Evolutionary conservation across 768 basidiomycete genomes (phyloP).

Genomic region (Auricularia auricula-judae): DNA sequence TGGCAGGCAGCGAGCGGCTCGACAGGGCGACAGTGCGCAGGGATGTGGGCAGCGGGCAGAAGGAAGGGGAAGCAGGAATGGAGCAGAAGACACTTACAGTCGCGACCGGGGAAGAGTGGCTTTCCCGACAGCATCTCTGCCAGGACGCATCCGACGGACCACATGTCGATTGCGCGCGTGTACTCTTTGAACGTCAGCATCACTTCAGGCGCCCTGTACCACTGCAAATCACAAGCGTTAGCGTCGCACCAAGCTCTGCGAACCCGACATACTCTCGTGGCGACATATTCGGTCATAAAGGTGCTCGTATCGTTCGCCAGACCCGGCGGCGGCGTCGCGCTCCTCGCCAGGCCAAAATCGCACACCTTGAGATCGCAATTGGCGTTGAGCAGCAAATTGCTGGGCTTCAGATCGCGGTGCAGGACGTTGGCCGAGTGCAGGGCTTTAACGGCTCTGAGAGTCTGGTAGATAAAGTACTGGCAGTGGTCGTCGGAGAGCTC

Average conservation of each 20-base stretch:
- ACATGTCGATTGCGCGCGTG: conserved; percentile 77
- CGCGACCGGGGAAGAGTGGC: conserved; percentile 89
- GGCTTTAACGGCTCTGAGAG: conserved; percentile 77
- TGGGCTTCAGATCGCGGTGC: conserved; percentile 73
- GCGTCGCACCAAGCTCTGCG: neutral
- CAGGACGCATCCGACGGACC: conserved; percentile 72
- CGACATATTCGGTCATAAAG: conserved; percentile 14
- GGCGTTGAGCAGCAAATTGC: conserved; percentile 78
- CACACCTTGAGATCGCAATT: conserved; percentile 86
- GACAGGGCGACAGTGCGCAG: no score
- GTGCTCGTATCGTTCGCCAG: conserved; percentile 44
- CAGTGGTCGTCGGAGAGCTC: conserved; percentile 89
- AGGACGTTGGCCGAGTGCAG: conserved; percentile 80
- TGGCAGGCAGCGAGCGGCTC: no score
- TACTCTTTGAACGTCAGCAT: conserved; percentile 98
- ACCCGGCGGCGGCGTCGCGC: conserved; percentile 39
- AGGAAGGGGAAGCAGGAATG: neutral
- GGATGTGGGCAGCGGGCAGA: no score
- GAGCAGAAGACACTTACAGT: conserved; percentile 46
- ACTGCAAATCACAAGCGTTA: conserved; percentile 30
- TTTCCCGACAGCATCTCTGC: conserved; percentile 91
- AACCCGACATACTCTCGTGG: conserved; percentile 29
- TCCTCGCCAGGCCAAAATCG: conserved; percentile 78
- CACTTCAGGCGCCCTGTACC: conserved; percentile 97
- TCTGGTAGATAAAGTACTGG: conserved; percentile 97